These are phyloP conservation scores for Backusella westeae DNA, from an alignment of 192 early-diverging fungal species.

Conservation along the genomic window DNA sequence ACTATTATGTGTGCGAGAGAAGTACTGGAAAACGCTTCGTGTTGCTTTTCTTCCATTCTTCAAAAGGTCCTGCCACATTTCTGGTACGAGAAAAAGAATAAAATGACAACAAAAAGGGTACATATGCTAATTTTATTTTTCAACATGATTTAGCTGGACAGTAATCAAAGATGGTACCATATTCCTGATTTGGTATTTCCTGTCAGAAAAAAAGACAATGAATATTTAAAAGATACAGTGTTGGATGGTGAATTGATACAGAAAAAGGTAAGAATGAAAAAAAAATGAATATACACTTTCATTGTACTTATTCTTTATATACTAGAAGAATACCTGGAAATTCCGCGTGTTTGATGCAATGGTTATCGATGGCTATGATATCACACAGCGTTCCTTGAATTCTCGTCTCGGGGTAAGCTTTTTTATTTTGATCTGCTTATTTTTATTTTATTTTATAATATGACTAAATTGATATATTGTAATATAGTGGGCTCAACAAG, in stretches of 20 bases:
- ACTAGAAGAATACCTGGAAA: constrained; percentile 45
- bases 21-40: constrained; percentile 46
- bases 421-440: background rate
- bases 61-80: constrained; percentile 55
- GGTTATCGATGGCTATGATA: constrained; percentile 49
- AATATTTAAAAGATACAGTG: constrained; percentile 62
- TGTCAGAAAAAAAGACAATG: constrained; percentile 31
- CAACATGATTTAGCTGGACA: constrained; percentile 52
- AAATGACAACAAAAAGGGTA: no score
- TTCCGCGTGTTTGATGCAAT: constrained; percentile 64
- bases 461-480: background rate
- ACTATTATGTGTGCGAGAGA: constrained; percentile 63
- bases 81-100: constrained; percentile 31
- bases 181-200: constrained; percentile 59
- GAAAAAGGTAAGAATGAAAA: constrained; percentile 43
- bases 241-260: constrained; percentile 75
- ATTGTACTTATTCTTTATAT: background rate
- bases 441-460: background rate
- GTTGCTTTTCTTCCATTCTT: constrained; percentile 41
- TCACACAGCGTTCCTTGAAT: constrained; percentile 59
- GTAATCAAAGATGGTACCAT: constrained; percentile 63
- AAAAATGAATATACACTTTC: background rate
- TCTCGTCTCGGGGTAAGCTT: constrained; percentile 61
- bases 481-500: constrained; percentile 57
- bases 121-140: no score